Base-by-base conservation (phyloP, 352 stramenopile genomes). In the Pythium apleroticum region DNA sequence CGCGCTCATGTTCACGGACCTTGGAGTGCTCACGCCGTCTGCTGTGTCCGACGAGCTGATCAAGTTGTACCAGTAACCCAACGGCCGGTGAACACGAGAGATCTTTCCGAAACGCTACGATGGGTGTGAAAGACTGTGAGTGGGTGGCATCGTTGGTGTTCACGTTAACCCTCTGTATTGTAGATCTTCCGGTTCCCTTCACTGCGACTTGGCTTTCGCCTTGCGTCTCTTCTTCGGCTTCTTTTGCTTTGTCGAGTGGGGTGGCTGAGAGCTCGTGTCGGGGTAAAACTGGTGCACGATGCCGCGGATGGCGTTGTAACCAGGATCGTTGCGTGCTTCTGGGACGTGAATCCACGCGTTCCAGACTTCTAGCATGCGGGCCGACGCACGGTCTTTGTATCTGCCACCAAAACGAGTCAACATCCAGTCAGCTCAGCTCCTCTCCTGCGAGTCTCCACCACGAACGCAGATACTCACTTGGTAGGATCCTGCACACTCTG, bases 1-100 rank as follows among this genome's bases (percentile, higher is more conserved):
- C 72, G 97, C 95, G 27, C 81, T 99, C 49, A 91, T 99, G 59
- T 99, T 99, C 74, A 99, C 97, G 49, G 97, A 99, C 80, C 76
- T 99, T 10, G 97, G 97, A 24, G 96, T 99, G 10, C 80, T 99
- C 30, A 99, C 97, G 53, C 96, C 97, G 9, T 98, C 96, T 65
- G 97, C 97, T 30, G 96, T 99, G 49, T 99, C 96, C 22, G 97
- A 99, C 76, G 97, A 99, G 70, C 82, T 99, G 45, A 99, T 99
- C 82, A 96, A 98, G 63, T 76, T 99, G 61, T 99, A 99, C 83
- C 92, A 98, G 81, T 98, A 96, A 86, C 50, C 43, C 33, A 39
- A 35, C 15, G 25, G 25, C 20, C 45, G 20, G 50, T 41, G 50
- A 41, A 35, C 28, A 41, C 50, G 25, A 41, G 50, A 35, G 25